Evolutionary conservation across 2,329 filamentous ascomycete genomes (phyloP).

Genomic region (Pyrenophora teres): DNA sequence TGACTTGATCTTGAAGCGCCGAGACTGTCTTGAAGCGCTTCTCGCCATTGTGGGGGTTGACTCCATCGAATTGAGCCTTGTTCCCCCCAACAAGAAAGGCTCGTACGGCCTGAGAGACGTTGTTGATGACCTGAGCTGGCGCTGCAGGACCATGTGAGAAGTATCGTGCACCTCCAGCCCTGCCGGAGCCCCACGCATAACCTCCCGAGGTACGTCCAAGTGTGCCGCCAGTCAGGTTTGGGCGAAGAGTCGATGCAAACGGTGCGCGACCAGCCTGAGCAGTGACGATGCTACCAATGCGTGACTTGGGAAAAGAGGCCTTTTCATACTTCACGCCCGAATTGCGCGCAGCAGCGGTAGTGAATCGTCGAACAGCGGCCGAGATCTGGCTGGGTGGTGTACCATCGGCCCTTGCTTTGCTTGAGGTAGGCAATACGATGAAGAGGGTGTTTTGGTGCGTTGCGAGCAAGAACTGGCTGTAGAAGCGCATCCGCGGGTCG

Average conservation of each 20-base stretch:
- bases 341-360: constrained; percentile 51
- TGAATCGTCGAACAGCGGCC: constrained; percentile 57
- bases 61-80: constrained; percentile 83
- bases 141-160: constrained; percentile 87
- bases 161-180: constrained; percentile 74
- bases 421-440: constrained; percentile 66
- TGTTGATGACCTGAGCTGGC: constrained; percentile 88
- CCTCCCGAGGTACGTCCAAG: constrained; percentile 85
- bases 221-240: constrained; percentile 87
- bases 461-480: constrained; percentile 64
- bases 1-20: constrained; percentile 72
- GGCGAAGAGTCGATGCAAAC: constrained; percentile 85
- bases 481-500: constrained; percentile 56
- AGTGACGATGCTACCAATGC: constrained; percentile 60
- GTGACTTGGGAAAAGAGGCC: constrained; percentile 61
- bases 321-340: constrained; percentile 54
- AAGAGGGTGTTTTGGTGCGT: constrained; percentile 61
- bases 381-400: constrained; percentile 60
- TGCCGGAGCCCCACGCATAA: constrained; percentile 76
- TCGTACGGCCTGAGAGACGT: constrained; percentile 90
- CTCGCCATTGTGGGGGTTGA: constrained; percentile 69
- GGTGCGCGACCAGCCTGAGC: constrained; percentile 76
- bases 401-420: constrained; percentile 67
- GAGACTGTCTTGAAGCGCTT: constrained; percentile 81
- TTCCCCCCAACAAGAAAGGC: constrained; percentile 92